These are phyloP conservation scores for Trichosanthes cucumerina DNA, from an alignment of 306 rosid genomes.

Conservation along the genomic window DNA sequence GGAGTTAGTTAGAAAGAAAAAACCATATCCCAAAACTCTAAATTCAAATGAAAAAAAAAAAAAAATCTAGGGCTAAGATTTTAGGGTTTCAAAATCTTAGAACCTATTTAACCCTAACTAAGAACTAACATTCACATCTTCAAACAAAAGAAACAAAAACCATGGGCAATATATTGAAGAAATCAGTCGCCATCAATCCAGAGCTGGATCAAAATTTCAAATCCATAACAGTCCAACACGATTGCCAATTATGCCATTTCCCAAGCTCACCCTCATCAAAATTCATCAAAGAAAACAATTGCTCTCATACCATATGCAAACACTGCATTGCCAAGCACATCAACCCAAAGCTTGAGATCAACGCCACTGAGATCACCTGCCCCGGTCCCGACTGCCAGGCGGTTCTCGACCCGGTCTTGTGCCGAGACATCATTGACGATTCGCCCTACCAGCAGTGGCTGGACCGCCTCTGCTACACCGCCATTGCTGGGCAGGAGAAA, in stretches of 20 bases:
- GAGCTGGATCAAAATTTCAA: neutral
- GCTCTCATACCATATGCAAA: neutral
- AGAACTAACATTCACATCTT: neutral
- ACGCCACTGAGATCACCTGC: neutral
- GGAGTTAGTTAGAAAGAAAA: neutral
- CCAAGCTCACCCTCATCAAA: neutral
- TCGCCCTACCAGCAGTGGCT: neutral
- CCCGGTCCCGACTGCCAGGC: neutral
- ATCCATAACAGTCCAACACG: neutral
- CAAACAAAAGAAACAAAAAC: neutral
- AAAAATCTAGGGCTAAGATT: neutral
- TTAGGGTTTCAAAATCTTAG: neutral
- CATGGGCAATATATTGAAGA: neutral
- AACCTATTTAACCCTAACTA: neutral
- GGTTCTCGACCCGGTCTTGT: neutral
- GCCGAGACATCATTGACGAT: neutral
- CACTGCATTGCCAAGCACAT: neutral
- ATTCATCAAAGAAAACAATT: neutral
- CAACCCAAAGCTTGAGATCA: neutral
- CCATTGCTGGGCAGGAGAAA: neutral
- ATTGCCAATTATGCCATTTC: neutral
- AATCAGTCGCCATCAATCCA: neutral
- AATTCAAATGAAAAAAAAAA: neutral
- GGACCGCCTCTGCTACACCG: neutral
- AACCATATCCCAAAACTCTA: neutral